These are phyloP conservation scores for Glycine soja DNA, from an alignment of 306 rosid species.

Conservation along the genomic window DNA sequence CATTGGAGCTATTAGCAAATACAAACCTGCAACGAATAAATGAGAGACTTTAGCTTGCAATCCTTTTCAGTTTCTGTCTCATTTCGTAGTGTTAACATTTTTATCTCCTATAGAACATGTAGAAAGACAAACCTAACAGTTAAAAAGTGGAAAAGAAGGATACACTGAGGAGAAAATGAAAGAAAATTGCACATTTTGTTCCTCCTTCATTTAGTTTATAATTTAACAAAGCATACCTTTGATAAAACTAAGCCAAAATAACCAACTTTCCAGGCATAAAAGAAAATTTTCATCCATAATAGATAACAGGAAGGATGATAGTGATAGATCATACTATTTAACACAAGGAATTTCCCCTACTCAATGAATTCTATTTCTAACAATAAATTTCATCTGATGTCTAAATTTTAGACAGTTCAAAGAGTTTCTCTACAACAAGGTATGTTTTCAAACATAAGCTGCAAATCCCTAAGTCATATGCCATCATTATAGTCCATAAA, in stretches of 20 bases:
- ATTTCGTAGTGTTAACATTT: background rate
- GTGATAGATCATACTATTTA: slow-evolving; percentile 25
- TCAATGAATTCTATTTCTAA: slow-evolving; percentile 7
- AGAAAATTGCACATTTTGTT: background rate
- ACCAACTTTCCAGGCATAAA: slow-evolving; percentile 1
- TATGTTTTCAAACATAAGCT: background rate
- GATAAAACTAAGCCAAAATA: slow-evolving; percentile 22
- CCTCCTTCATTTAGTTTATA: background rate
- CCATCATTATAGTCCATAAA: background rate
- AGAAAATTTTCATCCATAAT: background rate
- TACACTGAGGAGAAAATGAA: background rate
- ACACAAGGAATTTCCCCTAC: slow-evolving; percentile 15
- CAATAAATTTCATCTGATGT: slow-evolving; percentile 39
- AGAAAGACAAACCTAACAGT: background rate
- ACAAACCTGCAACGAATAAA: slow-evolving; percentile 56
- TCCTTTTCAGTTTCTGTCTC: slow-evolving; percentile 12
- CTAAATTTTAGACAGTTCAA: background rate
- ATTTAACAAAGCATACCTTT: background rate
- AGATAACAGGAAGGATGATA: background rate
- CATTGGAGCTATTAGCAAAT: slow-evolving; percentile 52
- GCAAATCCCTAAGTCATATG: background rate
- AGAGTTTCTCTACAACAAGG: slow-evolving; percentile 8
- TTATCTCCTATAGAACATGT: background rate
- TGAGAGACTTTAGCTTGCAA: slow-evolving; percentile 36
- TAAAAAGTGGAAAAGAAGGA: background rate